phyloP scores from a whole-genome alignment of 345 rosid genomes.

The Triadica sebifera region DNA sequence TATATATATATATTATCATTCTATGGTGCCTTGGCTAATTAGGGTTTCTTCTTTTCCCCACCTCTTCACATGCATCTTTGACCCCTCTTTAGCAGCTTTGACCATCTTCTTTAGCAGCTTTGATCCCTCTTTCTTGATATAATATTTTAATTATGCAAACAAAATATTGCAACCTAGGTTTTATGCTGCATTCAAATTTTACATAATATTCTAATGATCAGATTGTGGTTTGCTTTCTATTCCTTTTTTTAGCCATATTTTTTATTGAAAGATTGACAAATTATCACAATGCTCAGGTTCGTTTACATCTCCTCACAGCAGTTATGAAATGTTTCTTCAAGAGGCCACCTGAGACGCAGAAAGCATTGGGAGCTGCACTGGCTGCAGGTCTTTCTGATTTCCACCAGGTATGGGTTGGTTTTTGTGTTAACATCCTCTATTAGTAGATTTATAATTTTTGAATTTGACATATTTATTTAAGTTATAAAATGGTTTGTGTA shows the following conservation, averaged over 20 bases:
- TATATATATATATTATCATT: background rate
- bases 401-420: conserved; percentile 60
- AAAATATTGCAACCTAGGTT: background rate
- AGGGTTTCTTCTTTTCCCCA: background rate
- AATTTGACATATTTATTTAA: background rate
- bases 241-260: background rate
- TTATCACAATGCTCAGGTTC: conserved; percentile 59
- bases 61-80: conserved; percentile 1
- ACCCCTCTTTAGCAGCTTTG: background rate
- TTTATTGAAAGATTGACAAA: background rate
- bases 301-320: conserved; percentile 93
- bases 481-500: background rate
- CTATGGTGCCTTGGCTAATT: background rate
- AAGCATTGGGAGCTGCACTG: conserved; percentile 77
- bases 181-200: background rate
- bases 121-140: background rate
- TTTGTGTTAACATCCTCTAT: background rate
- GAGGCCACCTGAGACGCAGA: conserved; percentile 96
- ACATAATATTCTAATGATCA: background rate
- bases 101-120: too few species aligned
- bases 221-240: background rate
- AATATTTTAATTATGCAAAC: background rate
- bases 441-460: background rate
- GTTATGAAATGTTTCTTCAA: conserved; percentile 93
- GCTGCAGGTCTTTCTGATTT: conserved; percentile 86